Evolutionary conservation across 2,329 filamentous ascomycete species (phyloP), one percentile per base, ranked within the genome.

Genomic region (Ophiostoma perfectum): DNA sequence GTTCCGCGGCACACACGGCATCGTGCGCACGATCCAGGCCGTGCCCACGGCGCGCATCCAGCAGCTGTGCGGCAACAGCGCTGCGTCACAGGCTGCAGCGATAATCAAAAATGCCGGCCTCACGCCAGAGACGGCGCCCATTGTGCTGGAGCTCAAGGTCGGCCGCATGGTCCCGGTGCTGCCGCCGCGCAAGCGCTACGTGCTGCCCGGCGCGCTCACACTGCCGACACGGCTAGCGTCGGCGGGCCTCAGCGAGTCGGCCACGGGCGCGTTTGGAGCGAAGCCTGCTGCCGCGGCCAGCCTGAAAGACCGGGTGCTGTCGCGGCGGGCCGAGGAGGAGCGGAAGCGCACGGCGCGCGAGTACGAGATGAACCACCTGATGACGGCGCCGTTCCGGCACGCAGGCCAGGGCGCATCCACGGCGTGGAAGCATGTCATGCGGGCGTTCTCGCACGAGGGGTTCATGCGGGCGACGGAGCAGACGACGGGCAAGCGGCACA

Each of bases 11-110:
- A 85, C 88, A 6, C 76, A 80, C 39, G 81, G 82, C 66, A 80
- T 91, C 65, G 82, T 92, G 72, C 81, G 81, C 67, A 78, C 77
- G 55, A 86, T 90, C 74, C 83, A 82, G 42, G 81, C 87, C 14
- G 77, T 89, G 16, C 84, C 83, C 1, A 72, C 76, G 8, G 64
- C 72, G n/a, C 68, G 66, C 47, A n/a, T 70, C 9, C 66, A 68
- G 11, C 47, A 64, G 11, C 42, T 69, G 4, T 65, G 64, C 41
- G 66, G 47, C 52, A 65, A 16, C 69, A 73, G 27, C 67, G 66
- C 72, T 0, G 72, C 71, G 27, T 27, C 27, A 27, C 27, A 27
- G 27, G 27, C 27, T 27, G 27, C 27, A 27, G 27, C 27, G 27
- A 27, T 27, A 2, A 27, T 27, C 1, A 71, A 72, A 36, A 68